Evolutionary conservation across 257 asterid species (phyloP).

Genomic region (Cinchona pubescens): DNA sequence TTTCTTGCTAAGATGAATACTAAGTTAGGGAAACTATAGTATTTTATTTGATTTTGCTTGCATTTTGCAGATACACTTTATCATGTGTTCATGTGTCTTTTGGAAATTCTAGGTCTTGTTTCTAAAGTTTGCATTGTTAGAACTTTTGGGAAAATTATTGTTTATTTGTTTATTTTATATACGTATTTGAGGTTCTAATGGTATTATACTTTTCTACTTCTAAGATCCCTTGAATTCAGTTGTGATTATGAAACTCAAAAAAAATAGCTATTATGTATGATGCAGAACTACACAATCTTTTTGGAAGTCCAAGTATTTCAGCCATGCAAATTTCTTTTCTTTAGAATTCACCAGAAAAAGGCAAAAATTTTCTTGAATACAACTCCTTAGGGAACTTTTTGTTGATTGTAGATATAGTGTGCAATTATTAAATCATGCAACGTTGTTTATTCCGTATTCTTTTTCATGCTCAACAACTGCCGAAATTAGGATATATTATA

Average conservation of each 20-base stretch:
- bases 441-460: too few relatives aligned
- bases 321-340: slow-evolving; percentile 13
- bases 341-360: too few relatives aligned
- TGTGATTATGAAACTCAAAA: too few relatives aligned
- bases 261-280: slow-evolving; percentile 45
- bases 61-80: neutral
- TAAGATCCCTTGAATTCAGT: slow-evolving; percentile 58
- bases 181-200: neutral
- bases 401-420: too few relatives aligned
- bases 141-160: neutral
- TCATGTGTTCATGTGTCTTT: too few relatives aligned
- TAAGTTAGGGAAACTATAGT: neutral
- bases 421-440: too few relatives aligned
- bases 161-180: neutral
- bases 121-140: too few relatives aligned
- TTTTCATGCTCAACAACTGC: too few relatives aligned
- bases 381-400: too few relatives aligned
- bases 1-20: neutral
- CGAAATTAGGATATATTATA: too few relatives aligned
- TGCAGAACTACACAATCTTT: slow-evolving; percentile 58
- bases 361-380: too few relatives aligned
- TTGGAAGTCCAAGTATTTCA: slow-evolving; percentile 62
- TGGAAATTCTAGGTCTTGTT: too few relatives aligned
- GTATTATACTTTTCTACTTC: slow-evolving; percentile 9
- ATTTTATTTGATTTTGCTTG: slow-evolving; percentile 7